Conservation (phyloP, 345 rosid species). For the Streptanthus diversifolius region DNA sequence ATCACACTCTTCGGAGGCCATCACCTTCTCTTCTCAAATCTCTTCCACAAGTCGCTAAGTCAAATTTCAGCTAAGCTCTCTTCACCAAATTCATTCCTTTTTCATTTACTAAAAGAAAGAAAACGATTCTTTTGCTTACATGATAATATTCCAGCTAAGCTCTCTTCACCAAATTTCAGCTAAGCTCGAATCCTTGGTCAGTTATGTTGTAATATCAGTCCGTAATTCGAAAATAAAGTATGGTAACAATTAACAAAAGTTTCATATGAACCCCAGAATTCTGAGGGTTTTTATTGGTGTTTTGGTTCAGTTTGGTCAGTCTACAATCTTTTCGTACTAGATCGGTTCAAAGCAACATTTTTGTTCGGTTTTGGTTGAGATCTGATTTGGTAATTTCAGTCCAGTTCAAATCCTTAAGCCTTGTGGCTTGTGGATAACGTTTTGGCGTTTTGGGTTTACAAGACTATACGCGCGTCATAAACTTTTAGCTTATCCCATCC, state of each 20-base stretch:
- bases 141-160: neutral
- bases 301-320: neutral
- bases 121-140: constrained; percentile 14
- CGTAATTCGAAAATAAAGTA: constrained; percentile 14
- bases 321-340: neutral
- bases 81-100: constrained; percentile 2
- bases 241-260: neutral
- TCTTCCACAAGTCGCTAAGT: constrained; percentile 65
- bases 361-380: neutral
- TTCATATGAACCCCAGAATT: neutral
- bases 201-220: constrained; percentile 17
- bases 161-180: neutral
- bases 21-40: constrained; percentile 69
- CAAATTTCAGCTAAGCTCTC: constrained; percentile 27
- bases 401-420: constrained; percentile 7
- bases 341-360: neutral
- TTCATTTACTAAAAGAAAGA: constrained; percentile 6
- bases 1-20: constrained; percentile 74
- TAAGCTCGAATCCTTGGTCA: neutral
- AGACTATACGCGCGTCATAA: constrained; percentile 1
- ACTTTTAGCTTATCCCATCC: constrained; percentile 5
- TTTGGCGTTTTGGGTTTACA: constrained; percentile 5
- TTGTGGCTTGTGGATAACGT: constrained; percentile 30
- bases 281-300: neutral
- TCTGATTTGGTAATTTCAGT: neutral